These are phyloP conservation scores for Vicia faba DNA, from an alignment of 306 rosid genomes.

Conservation along the genomic window DNA sequence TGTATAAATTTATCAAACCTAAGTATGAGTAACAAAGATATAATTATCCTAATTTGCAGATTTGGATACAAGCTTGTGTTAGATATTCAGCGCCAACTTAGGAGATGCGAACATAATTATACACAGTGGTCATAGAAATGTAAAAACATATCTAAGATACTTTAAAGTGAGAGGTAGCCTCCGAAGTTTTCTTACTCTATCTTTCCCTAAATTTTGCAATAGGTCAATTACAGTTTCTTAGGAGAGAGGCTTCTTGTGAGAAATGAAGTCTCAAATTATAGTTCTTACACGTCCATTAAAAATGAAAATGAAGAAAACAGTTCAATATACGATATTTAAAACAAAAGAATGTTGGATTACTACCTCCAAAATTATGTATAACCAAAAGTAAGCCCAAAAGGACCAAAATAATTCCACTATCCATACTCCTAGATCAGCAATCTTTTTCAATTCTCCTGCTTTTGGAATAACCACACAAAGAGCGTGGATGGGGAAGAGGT, in stretches of 20 bases:
- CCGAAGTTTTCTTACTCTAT: conserved; percentile 25
- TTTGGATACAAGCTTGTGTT: conserved; percentile 21
- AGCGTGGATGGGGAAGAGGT: conserved; percentile 96
- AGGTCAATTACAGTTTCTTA: conserved; percentile 18
- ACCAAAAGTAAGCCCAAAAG: conserved; percentile 97
- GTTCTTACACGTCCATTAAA: conserved; percentile 10
- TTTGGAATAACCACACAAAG: conserved; percentile 85
- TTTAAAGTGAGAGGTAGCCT: conserved; percentile 29
- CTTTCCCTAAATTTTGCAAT: conserved; percentile 5
- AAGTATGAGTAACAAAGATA: conserved; percentile 24
- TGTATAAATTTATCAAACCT: conserved; percentile 22
- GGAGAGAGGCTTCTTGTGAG: conserved; percentile 12
- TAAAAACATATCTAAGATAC: conserved; percentile 25
- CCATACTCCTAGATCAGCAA: conserved; percentile 94
- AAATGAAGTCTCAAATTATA: conserved; percentile 24
- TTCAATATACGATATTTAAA: conserved; percentile 21
- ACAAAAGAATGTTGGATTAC: conserved; percentile 28
- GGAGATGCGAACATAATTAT: conserved; percentile 29
- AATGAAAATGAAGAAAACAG: conserved; percentile 25
- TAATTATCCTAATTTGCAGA: conserved; percentile 28
- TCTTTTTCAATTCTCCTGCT: conserved; percentile 89
- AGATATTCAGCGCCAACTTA: conserved; percentile 19
- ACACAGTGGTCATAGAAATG: conserved; percentile 27
- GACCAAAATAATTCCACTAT: conserved; percentile 96
- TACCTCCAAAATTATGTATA: conserved; percentile 93